Conservation (phyloP, 2,329 filamentous ascomycete species). For the Truncatella angustata region DNA sequence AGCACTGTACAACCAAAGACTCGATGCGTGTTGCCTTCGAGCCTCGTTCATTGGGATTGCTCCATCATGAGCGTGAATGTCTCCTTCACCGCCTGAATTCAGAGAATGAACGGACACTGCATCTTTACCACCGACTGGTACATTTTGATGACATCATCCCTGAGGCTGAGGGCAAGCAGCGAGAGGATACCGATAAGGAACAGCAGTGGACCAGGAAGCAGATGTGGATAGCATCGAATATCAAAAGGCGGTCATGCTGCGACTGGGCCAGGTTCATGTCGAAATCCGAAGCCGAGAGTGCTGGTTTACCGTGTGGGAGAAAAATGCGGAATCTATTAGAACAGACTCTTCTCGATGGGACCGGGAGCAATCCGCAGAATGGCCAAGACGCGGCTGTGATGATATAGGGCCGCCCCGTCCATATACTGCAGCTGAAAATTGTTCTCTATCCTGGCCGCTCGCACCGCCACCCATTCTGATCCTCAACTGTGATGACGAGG, state of each 20-base stretch:
- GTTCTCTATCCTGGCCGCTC: too few species aligned
- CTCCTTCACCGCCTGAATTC: conserved; percentile 39
- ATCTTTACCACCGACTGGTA: conserved; percentile 38
- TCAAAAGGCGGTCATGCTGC: conserved; percentile 41
- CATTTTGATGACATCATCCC: conserved; percentile 31
- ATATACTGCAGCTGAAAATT: too few species aligned
- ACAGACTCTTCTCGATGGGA: conserved; percentile 3
- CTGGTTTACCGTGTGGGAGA: conserved; percentile 31
- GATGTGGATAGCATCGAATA: conserved; percentile 44
- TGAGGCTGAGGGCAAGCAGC: conserved; percentile 14
- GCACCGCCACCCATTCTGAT: too few species aligned
- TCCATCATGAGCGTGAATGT: conserved; percentile 46
- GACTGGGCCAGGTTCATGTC: conserved; percentile 48
- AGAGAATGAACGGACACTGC: conserved; percentile 35
- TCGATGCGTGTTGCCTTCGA: conserved; percentile 18
- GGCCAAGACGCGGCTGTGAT: background rate
- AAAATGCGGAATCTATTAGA: conserved; percentile 15
- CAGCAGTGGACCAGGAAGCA: conserved; percentile 38
- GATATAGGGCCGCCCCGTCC: too few species aligned
- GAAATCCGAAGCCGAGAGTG: conserved; percentile 46
- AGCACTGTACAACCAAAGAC: background rate
- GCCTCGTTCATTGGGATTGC: conserved; percentile 38
- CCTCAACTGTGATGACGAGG: too few species aligned
- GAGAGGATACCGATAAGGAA: conserved; percentile 37
- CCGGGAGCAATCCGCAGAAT: background rate